phyloP scores from a whole-genome alignment of 495 filamentous ascomycete species.

The Penicillium parvum region DNA sequence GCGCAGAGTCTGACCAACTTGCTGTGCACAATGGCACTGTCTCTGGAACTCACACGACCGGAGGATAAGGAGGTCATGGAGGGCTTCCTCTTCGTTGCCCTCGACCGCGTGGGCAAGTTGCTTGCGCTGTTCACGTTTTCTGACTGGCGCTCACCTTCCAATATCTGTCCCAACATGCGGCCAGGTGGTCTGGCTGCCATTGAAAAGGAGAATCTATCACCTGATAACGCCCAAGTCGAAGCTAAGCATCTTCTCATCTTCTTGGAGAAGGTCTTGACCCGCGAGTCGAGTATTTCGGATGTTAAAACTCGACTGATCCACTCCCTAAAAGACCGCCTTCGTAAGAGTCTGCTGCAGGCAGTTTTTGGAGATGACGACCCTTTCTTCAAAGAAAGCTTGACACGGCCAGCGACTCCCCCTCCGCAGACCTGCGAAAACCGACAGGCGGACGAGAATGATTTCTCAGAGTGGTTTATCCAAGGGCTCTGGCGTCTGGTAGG shows the following conservation, averaged over 20 bases:
- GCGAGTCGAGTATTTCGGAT: no score
- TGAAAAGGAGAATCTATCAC: conserved; percentile 16
- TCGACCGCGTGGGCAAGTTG: conserved; percentile 34
- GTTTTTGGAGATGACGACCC: conserved; percentile 32
- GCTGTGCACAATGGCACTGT: conserved; percentile 27
- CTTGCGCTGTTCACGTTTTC: conserved; percentile 38
- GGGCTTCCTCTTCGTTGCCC: conserved; percentile 33
- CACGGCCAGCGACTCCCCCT: conserved; percentile 20
- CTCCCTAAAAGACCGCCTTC: conserved; percentile 32
- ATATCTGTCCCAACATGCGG: conserved; percentile 17
- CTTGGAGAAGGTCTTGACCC: conserved; percentile 29
- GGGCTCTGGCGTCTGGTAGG: conserved; percentile 48
- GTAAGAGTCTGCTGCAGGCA: conserved; percentile 39
- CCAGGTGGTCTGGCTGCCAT: conserved; percentile 29
- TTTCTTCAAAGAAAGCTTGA: conserved; percentile 26
- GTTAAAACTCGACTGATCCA: no score
- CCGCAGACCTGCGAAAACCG: conserved; percentile 5
- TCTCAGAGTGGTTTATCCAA: conserved; percentile 44
- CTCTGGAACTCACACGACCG: conserved; percentile 18
- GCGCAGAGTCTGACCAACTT: conserved; percentile 17
- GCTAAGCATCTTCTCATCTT: conserved; percentile 36
- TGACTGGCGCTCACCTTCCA: conserved; percentile 21
- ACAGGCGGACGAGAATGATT: conserved; percentile 9
- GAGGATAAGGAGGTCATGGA: conserved; percentile 34
- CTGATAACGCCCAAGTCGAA: conserved; percentile 24